A percentile compares a stretch with the other conserved stretches of the same genome.
Conservation (phyloP, 2,329 filamentous ascomycete species). For the Nemania abortiva region DNA sequence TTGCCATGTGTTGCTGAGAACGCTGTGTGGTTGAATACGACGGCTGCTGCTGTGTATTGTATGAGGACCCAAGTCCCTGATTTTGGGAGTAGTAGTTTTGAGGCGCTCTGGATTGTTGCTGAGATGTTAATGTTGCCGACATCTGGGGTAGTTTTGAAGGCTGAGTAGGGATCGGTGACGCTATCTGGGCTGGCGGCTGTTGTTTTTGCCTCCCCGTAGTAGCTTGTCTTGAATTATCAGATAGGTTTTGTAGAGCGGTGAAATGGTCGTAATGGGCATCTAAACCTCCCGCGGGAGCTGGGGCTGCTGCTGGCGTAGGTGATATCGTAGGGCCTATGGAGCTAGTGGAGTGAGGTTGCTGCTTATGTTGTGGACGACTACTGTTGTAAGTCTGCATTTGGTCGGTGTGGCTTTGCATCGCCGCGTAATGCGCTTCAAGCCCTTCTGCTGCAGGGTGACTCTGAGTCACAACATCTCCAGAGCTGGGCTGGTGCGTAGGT, state of each 20-base stretch:
- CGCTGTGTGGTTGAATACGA: conserved; percentile 49
- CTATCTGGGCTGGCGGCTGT: conserved; percentile 46
- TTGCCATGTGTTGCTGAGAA: conserved; percentile 48
- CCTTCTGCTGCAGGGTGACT: conserved; percentile 45
- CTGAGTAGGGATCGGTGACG: conserved; percentile 49
- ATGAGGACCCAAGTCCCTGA: conserved; percentile 46
- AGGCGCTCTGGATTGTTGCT: conserved; percentile 46
- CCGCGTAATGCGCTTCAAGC: conserved; percentile 48
- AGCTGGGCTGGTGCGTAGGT: conserved; percentile 39
- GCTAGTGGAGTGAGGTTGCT: conserved; percentile 43
- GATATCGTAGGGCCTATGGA: conserved; percentile 43
- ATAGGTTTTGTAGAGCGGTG: conserved; percentile 45
- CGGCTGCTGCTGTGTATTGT: conserved; percentile 46
- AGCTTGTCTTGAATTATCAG: conserved; percentile 44
- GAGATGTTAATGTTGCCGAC: conserved; percentile 46
- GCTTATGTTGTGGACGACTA: conserved; percentile 46
- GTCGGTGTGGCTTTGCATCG: conserved; percentile 46
- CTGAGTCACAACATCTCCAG: conserved; percentile 39
- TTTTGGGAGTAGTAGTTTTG: conserved; percentile 50
- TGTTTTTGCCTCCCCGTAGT: conserved; percentile 46
- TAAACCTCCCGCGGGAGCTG: conserved; percentile 45
- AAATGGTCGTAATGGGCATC: conserved; percentile 51
- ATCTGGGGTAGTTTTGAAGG: conserved; percentile 49
- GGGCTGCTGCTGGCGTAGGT: conserved; percentile 37
- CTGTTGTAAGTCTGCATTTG: conserved; percentile 44